Evolutionary conservation across 805 yeast genomes (phyloP), one percentile per base, ranked within the genome.

Genomic region (Pichia manshurica): DNA sequence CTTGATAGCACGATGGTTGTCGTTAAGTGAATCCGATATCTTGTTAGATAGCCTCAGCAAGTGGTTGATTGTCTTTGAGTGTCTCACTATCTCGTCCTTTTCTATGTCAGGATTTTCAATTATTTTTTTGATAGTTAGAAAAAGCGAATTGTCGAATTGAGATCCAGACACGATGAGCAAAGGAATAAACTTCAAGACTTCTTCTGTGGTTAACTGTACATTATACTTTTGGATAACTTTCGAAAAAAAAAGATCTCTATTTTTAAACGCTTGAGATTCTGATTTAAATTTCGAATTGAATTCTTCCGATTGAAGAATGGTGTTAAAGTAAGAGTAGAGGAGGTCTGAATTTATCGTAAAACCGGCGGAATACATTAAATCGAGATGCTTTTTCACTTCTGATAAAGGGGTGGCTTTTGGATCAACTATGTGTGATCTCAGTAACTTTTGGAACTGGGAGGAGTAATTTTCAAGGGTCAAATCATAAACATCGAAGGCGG

Each of bases 351-450:
- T 49, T 15, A 65, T 46, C 4, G 57, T 54, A 10, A 56, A 38
- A 0, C 69, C 68, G 40, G 55, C 55, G 10, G 60, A 57, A 47
- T 58, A 61, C 60, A 61, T 63, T n/a, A 57, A 47, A 32, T 54
- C 46, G n/a, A 57, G 52, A 50, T 62, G 64, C 25, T 52, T 21
- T 25, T 59, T 52, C 9, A 64, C 29, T 1, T 15, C 20, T 12
- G 38, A 10, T 8, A 63, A 41, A 9, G 67, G 60, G 28, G 49
- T 55, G 7, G 39, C 22, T 3, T 35, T 22, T 3, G 56, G 50
- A 44, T 60, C 54, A 10, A 48, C 42, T 23, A 59, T 34, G 50
- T 64, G 67, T 10, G 42, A 28, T 16, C 46, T 42, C 8, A 46
- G 44, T 9, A 64, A 34, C 16, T 28, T 19, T 15, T 54, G 32